Evolutionary conservation across 352 stramenopile genomes (phyloP), one percentile per base, ranked within the genome.

Genomic region (Globisporangium parvum): DNA sequence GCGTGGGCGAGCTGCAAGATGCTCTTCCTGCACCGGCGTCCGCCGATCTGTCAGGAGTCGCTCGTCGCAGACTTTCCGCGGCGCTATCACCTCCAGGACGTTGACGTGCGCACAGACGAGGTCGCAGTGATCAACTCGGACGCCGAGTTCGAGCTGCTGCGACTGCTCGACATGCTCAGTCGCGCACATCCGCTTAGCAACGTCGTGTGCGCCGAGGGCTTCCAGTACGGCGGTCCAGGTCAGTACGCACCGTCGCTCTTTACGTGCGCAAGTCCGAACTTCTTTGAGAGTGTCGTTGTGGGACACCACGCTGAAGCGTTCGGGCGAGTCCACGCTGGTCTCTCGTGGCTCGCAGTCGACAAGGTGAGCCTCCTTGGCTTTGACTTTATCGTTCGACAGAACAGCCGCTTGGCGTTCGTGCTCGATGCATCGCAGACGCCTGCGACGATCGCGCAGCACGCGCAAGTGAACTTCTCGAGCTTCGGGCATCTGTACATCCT

Each of bases 1-100:
- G 72, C 72, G 10, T 89, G 76, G 75, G 64, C 64, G 11, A 74
- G 66, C 18, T 89, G 78, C 24, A 75, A 82, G 51, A 50, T 87
- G 40, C 54, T 89, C 1, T 80, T 70, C 37, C 61, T 78, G 31
- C 56, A 85, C 11, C 70, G 74, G 4, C 68, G 72, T 23, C 78
- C 78, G 1, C 66, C 65, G 4, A 39, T 89, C 5, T 89, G 78
- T 47, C 74, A 83, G 55, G 74, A 84, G 47, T 76, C 72, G 47
- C 33, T 87, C 26, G 78, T 87, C 21, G 73, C 74, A 5, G 48
- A 65, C 26, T 87, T 87, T 54, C 21, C 69, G 0, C 50, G 73
- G 2, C 72, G 78, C 18, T 86, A 87, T 39, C 57, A 59, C 24
- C 23, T 84, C 1, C 39, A 33, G 1, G 67, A 83, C n/a, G 21